Conservation (phyloP, 1,284 basidiomycete species). For the Entoloma clypeatum region DNA sequence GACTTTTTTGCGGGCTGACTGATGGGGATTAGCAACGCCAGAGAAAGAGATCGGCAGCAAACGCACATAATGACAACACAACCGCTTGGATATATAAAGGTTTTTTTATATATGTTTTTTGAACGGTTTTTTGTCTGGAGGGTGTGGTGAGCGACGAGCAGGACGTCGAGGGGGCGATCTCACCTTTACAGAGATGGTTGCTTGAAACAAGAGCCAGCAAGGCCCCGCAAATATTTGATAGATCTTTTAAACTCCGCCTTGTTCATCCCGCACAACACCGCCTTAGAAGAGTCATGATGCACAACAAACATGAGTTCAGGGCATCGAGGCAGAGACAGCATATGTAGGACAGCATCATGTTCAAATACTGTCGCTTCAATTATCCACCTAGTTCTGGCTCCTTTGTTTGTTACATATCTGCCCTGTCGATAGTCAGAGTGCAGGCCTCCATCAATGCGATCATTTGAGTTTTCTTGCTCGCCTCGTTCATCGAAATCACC, state of each 20-base stretch:
- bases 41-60: slow-evolving; percentile 21
- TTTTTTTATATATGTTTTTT: slow-evolving; percentile 60
- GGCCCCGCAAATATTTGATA: slow-evolving; percentile 28
- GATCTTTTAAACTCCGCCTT: slow-evolving; percentile 41
- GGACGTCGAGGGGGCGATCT: slow-evolving; percentile 20
- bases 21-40: slow-evolving; percentile 18
- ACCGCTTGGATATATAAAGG: slow-evolving; percentile 60
- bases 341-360: no score
- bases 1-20: slow-evolving; percentile 36
- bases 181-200: slow-evolving; percentile 43
- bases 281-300: no score
- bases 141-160: slow-evolving; percentile 19
- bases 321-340: no score
- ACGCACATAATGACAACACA: slow-evolving; percentile 66
- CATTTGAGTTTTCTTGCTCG: no score
- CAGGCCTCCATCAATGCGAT: no score
- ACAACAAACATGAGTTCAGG: no score
- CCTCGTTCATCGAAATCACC: no score
- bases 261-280: no score
- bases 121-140: slow-evolving; percentile 47
- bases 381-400: no score
- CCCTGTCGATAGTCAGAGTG: no score
- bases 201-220: slow-evolving; percentile 28
- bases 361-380: no score
- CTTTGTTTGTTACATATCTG: no score